Conservation (phyloP, 2,329 filamentous ascomycete genomes). For the Metarhizium sp. region DNA sequence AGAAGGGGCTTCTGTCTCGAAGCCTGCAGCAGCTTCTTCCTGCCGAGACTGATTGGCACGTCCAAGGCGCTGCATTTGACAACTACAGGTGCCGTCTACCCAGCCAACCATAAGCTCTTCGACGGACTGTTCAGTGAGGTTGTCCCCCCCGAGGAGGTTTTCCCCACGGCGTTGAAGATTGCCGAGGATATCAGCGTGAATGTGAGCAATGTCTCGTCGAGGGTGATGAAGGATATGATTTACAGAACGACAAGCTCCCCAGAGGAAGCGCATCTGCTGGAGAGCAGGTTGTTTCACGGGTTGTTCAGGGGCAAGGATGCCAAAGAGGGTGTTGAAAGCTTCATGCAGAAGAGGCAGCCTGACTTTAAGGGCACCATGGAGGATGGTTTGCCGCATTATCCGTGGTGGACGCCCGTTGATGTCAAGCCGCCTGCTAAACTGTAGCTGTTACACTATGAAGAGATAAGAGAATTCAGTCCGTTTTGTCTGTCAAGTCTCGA, state of each 20-base stretch:
- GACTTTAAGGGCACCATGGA: constrained; percentile 53
- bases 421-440: constrained; percentile 10
- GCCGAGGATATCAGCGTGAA: constrained; percentile 59
- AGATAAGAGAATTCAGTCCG: neutral
- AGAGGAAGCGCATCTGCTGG: constrained; percentile 62
- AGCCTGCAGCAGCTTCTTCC: constrained; percentile 60
- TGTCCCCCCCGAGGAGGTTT: constrained; percentile 48
- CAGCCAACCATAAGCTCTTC: constrained; percentile 38
- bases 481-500: neutral
- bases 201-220: constrained; percentile 53
- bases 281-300: constrained; percentile 55
- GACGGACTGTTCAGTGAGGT: constrained; percentile 58
- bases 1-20: constrained; percentile 64
- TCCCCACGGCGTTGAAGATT: constrained; percentile 55
- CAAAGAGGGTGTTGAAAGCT: constrained; percentile 53
- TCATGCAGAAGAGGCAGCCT: constrained; percentile 58
- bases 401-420: constrained; percentile 54
- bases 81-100: constrained; percentile 57
- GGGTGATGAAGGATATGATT: constrained; percentile 65
- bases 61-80: constrained; percentile 54
- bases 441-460: neutral
- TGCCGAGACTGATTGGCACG: constrained; percentile 59
- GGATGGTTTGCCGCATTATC: constrained; percentile 50
- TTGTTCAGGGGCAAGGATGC: constrained; percentile 50
- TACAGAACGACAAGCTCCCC: constrained; percentile 48